Base-by-base conservation (phyloP, 768 basidiomycete species). In the Tricholoma hemisulphureum region DNA sequence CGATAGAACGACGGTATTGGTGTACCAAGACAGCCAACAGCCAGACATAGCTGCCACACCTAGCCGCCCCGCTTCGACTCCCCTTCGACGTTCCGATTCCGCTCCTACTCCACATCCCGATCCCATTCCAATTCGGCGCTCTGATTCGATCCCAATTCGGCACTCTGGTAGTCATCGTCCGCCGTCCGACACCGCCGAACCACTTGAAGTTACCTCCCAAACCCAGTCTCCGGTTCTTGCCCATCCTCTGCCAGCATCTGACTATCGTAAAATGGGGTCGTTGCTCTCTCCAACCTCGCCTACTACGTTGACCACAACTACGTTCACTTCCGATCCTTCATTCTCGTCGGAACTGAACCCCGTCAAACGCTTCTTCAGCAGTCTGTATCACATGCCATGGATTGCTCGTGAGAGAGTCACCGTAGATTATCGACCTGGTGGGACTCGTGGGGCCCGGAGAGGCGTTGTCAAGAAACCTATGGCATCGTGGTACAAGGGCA, bases 321-420 rank as follows among this genome's bases (percentile, higher is more conserved):
- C 69, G 1, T 66, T 60, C 14, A 68, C 67, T 4, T 67, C 67
- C 16, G 73, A 74, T 32, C 74, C 75, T 10, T 77, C 77, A 3
- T 77, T 76, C 56, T 67, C 71, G 49, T 63, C 62, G 23, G 71
- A 68, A 24, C 69, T 79, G 31, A 71, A 71, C 41, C 78, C 78
- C 1, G 58, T 82, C 10, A 74, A 75, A 31, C 71, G 74, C 13
- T 82, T 82, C 55, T 65, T 80, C 53, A 63, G 71, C 6, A 71
- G 65, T 2, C 28, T 83, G 3, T 76, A 80, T 49, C 59, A 68
- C 16, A 72, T 83, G 50, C 82, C 82, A 1, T 83, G 82, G 82
- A 64, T 80, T 7, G 71, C 80, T 6, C 64, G 70, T 4, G 67
- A 72, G 2, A 72, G 80, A 48, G 75, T 83, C 57, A 80, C 80